Percentiles rank a stretch among this genome's conserved stretches.
These are phyloP conservation scores for Entomortierella chlamydospora DNA, from an alignment of 192 early-diverging fungal genomes.

Conservation along the genomic window DNA sequence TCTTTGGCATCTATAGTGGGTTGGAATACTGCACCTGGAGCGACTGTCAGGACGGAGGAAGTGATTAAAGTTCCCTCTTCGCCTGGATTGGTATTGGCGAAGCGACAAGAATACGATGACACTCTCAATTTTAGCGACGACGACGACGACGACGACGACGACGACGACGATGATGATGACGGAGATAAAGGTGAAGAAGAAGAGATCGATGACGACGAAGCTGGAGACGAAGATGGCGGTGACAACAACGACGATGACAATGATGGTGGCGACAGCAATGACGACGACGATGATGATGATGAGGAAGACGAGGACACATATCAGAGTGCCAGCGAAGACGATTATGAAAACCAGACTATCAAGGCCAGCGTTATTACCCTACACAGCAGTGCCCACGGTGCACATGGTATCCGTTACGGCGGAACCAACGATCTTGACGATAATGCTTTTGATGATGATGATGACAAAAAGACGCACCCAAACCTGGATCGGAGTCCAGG, in stretches of 20 bases:
- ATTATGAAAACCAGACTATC: neutral
- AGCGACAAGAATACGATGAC: constrained; percentile 18
- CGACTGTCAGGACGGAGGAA: neutral
- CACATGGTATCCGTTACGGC: neutral
- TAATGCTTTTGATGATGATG: neutral
- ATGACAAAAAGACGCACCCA: neutral
- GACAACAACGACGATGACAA: neutral
- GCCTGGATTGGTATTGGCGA: constrained; percentile 16
- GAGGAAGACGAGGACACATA: constrained; percentile 1
- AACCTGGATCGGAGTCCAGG: neutral
- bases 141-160: constrained; percentile 2
- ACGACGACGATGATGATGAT: neutral
- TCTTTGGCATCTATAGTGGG: neutral
- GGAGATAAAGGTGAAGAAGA: neutral
- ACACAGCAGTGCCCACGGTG: neutral
- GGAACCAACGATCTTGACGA: neutral
- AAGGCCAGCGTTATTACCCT: neutral
- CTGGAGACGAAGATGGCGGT: neutral
- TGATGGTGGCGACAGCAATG: neutral
- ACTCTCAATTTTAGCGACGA: constrained; percentile 27
- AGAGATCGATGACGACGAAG: constrained; percentile 10
- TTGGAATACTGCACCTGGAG: neutral
- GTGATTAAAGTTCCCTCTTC: too few relatives aligned
- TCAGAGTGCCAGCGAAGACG: neutral
- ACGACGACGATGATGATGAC: neutral